A percentile compares a stretch with the other conserved stretches of the same genome.
Evolutionary conservation across 345 rosid genomes (phyloP).

Genomic region (Citrus trifoliata): DNA sequence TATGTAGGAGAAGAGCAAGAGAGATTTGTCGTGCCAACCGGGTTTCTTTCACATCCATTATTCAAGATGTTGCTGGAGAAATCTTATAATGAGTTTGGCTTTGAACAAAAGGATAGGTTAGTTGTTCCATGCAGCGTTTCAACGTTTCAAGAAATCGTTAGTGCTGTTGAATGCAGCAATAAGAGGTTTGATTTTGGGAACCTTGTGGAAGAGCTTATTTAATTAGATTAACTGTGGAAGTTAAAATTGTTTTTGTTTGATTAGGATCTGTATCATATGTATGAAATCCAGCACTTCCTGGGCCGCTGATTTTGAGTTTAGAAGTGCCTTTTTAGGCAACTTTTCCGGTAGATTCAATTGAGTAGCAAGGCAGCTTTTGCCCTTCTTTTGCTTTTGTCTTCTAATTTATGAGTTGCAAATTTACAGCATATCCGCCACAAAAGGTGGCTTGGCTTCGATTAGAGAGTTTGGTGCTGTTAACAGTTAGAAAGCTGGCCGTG

Average conservation of each 20-base stretch:
- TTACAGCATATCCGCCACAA: neutral
- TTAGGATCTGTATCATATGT: neutral
- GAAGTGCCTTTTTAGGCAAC: neutral
- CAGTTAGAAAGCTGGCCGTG: neutral
- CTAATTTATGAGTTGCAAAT: neutral
- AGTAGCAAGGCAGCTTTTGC: neutral
- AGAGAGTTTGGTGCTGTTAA: neutral
- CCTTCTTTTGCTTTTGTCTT: neutral
- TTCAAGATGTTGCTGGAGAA: conserved; percentile 83
- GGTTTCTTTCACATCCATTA: conserved; percentile 71
- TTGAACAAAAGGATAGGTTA: conserved; percentile 47
- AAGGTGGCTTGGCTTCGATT: neutral
- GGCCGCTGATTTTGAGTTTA: conserved; percentile 11
- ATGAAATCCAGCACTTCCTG: neutral
- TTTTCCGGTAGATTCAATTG: neutral
- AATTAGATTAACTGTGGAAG: neutral
- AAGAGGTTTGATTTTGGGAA: conserved; percentile 70
- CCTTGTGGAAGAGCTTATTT: conserved; percentile 69
- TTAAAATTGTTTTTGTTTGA: neutral
- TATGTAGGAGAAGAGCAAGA: conserved; percentile 76
- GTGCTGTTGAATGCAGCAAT: conserved; percentile 63
- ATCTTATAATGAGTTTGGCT: conserved; percentile 60
- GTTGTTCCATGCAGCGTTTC: conserved; percentile 79
- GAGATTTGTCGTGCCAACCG: conserved; percentile 70
- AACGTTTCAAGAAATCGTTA: conserved; percentile 63